Conservation (phyloP, 208 protist genomes). For the Crithidia acanthocephali region DNA sequence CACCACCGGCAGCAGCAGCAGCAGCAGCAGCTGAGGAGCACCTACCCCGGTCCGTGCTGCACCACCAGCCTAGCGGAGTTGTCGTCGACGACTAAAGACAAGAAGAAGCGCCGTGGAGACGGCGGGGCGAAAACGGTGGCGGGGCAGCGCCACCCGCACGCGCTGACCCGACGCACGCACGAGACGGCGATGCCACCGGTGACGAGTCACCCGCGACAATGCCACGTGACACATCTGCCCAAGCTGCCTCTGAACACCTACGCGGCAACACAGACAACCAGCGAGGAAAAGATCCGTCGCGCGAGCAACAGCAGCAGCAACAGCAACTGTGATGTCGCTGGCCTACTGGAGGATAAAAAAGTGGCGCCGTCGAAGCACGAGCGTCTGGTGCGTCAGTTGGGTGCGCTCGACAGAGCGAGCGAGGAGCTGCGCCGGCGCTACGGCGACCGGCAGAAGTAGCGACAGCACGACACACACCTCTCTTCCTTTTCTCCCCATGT, state of each 20-base stretch:
- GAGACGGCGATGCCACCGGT: not conserved
- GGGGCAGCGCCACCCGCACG: not conserved
- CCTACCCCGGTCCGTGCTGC: not conserved
- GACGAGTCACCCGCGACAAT: not conserved
- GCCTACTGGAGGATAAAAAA: not conserved
- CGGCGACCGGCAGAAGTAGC: not conserved
- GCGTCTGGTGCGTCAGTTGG: constrained; percentile 1
- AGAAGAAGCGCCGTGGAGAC: not conserved
- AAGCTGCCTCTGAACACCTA: not conserved
- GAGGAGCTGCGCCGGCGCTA: constrained; percentile 22
- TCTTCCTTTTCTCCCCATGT: too few relatives aligned
- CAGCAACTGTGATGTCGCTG: not conserved
- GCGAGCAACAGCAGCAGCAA: too few relatives aligned
- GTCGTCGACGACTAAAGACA: too few relatives aligned
- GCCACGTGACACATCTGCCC: not conserved
- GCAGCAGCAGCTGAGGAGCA: not conserved
- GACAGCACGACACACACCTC: not conserved
- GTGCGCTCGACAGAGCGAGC: constrained; percentile 14
- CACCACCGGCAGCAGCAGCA: not conserved
- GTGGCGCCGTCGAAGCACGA: not conserved
- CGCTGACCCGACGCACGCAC: not conserved
- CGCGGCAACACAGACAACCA: not conserved
- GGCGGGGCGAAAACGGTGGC: not conserved
- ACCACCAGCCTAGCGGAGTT: too few relatives aligned
- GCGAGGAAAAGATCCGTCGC: too few relatives aligned